These are phyloP conservation scores for Chalaropsis thielavioides DNA, from an alignment of 2,329 filamentous ascomycete genomes.

Conservation along the genomic window DNA sequence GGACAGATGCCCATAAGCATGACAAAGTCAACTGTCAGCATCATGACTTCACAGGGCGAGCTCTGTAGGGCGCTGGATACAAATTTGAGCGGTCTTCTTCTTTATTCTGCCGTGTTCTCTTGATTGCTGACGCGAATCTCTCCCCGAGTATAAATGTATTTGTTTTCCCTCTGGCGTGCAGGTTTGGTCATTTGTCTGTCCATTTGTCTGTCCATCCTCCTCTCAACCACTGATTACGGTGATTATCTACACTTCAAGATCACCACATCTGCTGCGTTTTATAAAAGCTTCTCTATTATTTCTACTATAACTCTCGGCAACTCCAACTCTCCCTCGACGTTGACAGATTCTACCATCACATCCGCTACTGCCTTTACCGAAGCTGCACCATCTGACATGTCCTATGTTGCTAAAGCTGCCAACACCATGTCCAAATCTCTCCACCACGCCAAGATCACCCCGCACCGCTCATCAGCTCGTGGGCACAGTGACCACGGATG, in stretches of 20 bases:
- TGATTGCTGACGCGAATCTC: not conserved
- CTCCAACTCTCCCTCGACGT: constrained; percentile 16
- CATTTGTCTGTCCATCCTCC: constrained; percentile 29
- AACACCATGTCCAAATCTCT: constrained; percentile 48
- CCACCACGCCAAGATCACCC: constrained; percentile 55
- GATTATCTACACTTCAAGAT: constrained; percentile 12
- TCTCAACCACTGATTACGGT: constrained; percentile 23
- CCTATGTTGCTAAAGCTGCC: constrained; percentile 28
- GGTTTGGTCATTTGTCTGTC: constrained; percentile 28
- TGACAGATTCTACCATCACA: constrained; percentile 15
- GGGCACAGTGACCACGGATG: constrained; percentile 74
- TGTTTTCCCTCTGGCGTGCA: constrained; percentile 24
- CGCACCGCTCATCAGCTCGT: constrained; percentile 55
- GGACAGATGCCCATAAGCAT: not conserved
- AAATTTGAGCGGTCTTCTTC: not conserved
- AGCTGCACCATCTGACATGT: constrained; percentile 20
- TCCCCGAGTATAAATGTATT: constrained; percentile 28
- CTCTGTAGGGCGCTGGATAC: too few species aligned
- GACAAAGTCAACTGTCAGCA: constrained; percentile 6
- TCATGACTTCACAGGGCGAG: not conserved
- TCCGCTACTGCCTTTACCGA: constrained; percentile 5
- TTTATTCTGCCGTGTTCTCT: not conserved
- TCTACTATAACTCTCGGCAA: constrained; percentile 17
- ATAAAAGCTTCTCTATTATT: not conserved
- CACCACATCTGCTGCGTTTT: constrained; percentile 20